These are phyloP conservation scores for Petunia axillaris DNA, from an alignment of 257 asterid species.

Conservation along the genomic window DNA sequence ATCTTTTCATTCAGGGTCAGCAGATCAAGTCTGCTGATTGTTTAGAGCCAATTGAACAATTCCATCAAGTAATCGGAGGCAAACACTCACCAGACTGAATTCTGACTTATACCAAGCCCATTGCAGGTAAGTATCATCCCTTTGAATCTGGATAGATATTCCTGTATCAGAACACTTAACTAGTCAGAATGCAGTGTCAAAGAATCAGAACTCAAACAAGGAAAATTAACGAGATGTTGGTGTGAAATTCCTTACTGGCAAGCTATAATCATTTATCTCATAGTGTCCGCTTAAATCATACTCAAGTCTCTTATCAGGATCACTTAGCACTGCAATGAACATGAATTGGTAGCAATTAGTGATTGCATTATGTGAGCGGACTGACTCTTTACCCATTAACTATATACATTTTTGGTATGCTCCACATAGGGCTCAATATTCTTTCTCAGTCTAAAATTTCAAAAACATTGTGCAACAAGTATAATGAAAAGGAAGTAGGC, in stretches of 20 bases:
- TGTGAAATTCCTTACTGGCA: constrained; percentile 47
- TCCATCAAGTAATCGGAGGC: constrained; percentile 11
- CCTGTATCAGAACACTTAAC: constrained; percentile 39
- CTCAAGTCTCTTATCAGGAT: constrained; percentile 65
- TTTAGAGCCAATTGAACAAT: neutral
- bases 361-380: neutral
- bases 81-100: constrained; percentile 51
- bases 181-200: constrained; percentile 22
- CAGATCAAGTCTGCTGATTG: constrained; percentile 1
- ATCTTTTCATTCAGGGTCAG: constrained; percentile 23
- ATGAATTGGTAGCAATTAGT: constrained; percentile 27
- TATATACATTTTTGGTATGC: neutral
- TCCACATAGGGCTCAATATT: neutral
- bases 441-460: neutral
- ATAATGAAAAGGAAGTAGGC: neutral
- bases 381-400: neutral
- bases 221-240: neutral
- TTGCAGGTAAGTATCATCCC: constrained; percentile 74
- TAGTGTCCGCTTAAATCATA: constrained; percentile 64
- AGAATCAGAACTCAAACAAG: constrained; percentile 27
- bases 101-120: constrained; percentile 67
- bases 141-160: constrained; percentile 69
- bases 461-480: neutral
- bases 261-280: constrained; percentile 64
- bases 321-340: constrained; percentile 59